Conservation (phyloP, 352 stramenopile genomes). For the Pythium plurisporium region DNA sequence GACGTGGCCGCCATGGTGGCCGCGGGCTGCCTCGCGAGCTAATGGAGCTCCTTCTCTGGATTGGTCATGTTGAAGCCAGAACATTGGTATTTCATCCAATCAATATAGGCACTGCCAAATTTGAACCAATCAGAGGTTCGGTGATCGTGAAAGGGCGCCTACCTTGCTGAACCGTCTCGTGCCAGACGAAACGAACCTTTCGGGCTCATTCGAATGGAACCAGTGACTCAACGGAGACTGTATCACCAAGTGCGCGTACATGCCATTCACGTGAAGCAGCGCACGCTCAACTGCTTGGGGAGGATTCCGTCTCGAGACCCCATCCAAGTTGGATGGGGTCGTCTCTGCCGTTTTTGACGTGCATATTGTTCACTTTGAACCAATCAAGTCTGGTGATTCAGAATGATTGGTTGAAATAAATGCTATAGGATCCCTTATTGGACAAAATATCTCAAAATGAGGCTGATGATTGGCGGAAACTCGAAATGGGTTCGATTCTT, state of each 20-base stretch:
- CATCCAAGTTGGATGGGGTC: too few relatives aligned
- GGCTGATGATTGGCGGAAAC: background rate
- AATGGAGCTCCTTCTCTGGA: background rate
- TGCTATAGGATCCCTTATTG: background rate
- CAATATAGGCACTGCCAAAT: background rate
- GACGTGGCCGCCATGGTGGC: constrained; percentile 21
- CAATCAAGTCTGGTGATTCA: too few relatives aligned
- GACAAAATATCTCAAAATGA: background rate
- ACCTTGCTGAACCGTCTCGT: background rate
- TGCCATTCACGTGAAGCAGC: too few relatives aligned
- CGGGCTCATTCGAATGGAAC: too few relatives aligned
- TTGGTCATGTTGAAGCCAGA: constrained; percentile 1
- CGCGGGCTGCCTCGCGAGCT: background rate
- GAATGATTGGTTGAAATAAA: background rate
- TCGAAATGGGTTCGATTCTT: constrained; percentile 6
- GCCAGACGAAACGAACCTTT: background rate
- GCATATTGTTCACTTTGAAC: too few relatives aligned
- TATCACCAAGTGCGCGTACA: too few relatives aligned
- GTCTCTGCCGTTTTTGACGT: background rate
- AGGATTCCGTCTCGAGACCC: too few relatives aligned
- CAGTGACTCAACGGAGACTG: too few relatives aligned
- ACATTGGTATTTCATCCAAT: background rate
- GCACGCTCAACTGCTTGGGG: too few relatives aligned
- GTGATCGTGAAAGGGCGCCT: background rate
- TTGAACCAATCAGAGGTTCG: background rate